Evolutionary conservation across 441 rosid genomes (phyloP).

Genomic region (Arabidopsis lyrata): DNA sequence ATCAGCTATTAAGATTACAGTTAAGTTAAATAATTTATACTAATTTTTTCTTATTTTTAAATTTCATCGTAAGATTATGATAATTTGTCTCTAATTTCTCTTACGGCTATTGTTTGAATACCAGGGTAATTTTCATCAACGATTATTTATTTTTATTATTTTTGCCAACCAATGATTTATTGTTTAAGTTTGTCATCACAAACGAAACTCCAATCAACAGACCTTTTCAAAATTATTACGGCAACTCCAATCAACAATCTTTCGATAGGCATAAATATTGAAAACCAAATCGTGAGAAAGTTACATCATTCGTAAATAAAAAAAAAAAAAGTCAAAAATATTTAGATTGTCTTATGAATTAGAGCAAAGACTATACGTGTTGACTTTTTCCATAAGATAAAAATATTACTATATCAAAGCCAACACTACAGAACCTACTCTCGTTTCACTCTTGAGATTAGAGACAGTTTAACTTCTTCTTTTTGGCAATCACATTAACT

Average conservation of each 20-base stretch:
- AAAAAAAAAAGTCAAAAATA: background rate
- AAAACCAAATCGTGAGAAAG: constrained; percentile 5
- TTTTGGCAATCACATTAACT: constrained; percentile 36
- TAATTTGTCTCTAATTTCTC: constrained; percentile 11
- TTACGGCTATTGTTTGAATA: background rate
- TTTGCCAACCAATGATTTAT: background rate
- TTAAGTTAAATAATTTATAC: background rate
- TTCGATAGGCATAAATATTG: background rate
- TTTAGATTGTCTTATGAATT: background rate
- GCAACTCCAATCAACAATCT: background rate
- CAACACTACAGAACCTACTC: constrained; percentile 42
- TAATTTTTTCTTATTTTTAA: background rate
- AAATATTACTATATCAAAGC: constrained; percentile 39
- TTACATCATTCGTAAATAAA: background rate
- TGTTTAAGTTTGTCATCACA: background rate
- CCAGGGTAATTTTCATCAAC: background rate
- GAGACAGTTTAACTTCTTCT: constrained; percentile 35
- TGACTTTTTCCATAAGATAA: constrained; percentile 37
- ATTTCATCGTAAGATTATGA: background rate
- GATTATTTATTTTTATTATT: no score
- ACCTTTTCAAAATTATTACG: background rate
- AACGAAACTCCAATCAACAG: background rate
- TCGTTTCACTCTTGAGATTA: constrained; percentile 30
- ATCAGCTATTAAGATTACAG: constrained; percentile 16
- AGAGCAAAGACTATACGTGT: constrained; percentile 20